phyloP scores from a whole-genome alignment of 495 filamentous ascomycete species.

The Chaetomium tenue region DNA sequence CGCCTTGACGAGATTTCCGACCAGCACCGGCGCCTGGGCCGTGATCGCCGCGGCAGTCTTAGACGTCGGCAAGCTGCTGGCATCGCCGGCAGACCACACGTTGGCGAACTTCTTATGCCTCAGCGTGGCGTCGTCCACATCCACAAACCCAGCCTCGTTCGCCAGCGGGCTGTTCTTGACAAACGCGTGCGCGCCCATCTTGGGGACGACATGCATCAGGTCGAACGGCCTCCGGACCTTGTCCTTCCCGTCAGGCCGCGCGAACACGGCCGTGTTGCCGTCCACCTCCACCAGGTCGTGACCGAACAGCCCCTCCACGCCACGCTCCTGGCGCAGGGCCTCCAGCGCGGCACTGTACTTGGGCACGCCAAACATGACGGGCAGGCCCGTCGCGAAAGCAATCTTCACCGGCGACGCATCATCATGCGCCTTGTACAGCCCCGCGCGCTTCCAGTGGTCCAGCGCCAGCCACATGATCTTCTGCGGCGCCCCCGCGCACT shows the following conservation, averaged over 20 bases:
- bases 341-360: slow-evolving; percentile 65
- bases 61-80: slow-evolving; percentile 63
- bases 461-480: slow-evolving; percentile 71
- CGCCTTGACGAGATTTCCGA: slow-evolving; percentile 53
- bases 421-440: slow-evolving; percentile 52
- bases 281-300: slow-evolving; percentile 64
- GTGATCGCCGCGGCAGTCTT: slow-evolving; percentile 70
- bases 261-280: slow-evolving; percentile 56
- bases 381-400: slow-evolving; percentile 60
- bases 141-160: slow-evolving; percentile 61
- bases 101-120: slow-evolving; percentile 63
- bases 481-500: slow-evolving; percentile 69
- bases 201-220: slow-evolving; percentile 60
- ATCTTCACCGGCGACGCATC: slow-evolving; percentile 55
- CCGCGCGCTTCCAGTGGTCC: slow-evolving; percentile 61
- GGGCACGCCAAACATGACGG: slow-evolving; percentile 66
- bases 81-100: slow-evolving; percentile 69
- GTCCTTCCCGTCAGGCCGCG: slow-evolving; percentile 39
- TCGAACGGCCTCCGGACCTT: slow-evolving; percentile 56
- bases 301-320: slow-evolving; percentile 64
- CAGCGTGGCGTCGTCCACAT: slow-evolving; percentile 59
- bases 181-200: slow-evolving; percentile 61
- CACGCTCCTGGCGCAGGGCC: slow-evolving; percentile 58
- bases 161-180: slow-evolving; percentile 58
- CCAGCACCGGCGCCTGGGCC: slow-evolving; percentile 59